A percentile compares a stretch with the other conserved stretches of the same genome.
phyloP scores from a whole-genome alignment of 371 early-diverging fungal genomes.

The Gilbertella persicaria region DNA sequence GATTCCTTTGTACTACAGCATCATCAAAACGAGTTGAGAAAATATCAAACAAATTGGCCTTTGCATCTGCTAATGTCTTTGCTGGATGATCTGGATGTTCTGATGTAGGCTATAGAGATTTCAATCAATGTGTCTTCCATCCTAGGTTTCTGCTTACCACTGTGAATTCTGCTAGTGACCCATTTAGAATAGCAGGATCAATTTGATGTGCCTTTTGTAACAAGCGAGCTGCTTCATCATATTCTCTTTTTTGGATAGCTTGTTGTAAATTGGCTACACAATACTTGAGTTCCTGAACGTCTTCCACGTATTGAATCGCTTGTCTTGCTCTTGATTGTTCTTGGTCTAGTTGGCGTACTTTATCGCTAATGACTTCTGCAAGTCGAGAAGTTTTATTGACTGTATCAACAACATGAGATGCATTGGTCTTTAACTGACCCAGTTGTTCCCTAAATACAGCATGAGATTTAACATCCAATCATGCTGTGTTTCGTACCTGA shows the following conservation, averaged over 20 bases:
- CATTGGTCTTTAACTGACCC: conserved; percentile 48
- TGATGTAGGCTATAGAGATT: conserved; percentile 49
- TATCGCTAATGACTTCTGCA: conserved; percentile 80
- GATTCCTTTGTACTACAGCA: conserved; percentile 71
- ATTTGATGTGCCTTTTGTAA: conserved; percentile 69
- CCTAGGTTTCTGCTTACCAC: conserved; percentile 31
- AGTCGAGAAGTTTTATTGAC: conserved; percentile 69
- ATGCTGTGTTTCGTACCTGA: conserved; percentile 43
- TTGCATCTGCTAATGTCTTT: conserved; percentile 63
- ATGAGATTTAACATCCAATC: not conserved
- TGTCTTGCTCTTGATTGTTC: conserved; percentile 78
- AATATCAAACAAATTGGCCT: conserved; percentile 62
- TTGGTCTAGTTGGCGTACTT: conserved; percentile 80
- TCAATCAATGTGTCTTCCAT: not conserved
- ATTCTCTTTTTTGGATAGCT: conserved; percentile 71
- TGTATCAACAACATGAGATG: conserved; percentile 57
- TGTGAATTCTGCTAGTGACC: conserved; percentile 71
- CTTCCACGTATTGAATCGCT: conserved; percentile 70
- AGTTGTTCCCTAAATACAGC: conserved; percentile 35
- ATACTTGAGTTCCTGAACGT: conserved; percentile 74
- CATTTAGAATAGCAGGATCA: conserved; percentile 65
- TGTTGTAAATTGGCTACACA: conserved; percentile 74
- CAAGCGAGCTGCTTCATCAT: conserved; percentile 75
- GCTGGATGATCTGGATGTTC: conserved; percentile 69
- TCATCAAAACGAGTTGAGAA: conserved; percentile 78